Evolutionary conservation across 2,329 filamentous ascomycete genomes (phyloP).

Genomic region (Bipolaris sorokiniana): DNA sequence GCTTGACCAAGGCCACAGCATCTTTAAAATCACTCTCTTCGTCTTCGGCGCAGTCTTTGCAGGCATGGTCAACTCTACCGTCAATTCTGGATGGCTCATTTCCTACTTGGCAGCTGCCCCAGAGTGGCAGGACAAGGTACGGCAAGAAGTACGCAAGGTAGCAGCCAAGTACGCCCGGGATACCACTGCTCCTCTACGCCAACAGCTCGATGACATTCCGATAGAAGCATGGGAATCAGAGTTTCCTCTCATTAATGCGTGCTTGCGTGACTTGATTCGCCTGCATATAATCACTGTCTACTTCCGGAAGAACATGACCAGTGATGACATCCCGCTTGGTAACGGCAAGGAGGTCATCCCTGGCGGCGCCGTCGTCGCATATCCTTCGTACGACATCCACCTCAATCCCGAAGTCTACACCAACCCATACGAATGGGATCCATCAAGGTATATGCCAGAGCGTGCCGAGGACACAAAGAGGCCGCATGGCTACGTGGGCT

Average conservation of each 20-base stretch:
- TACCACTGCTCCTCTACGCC: conserved; percentile 40
- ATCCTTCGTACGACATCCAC: conserved; percentile 57
- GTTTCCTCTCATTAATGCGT: conserved; percentile 60
- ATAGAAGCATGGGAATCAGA: conserved; percentile 63
- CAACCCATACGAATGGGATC: conserved; percentile 59
- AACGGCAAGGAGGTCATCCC: conserved; percentile 58
- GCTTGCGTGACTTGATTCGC: conserved; percentile 61
- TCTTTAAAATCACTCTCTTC: conserved; percentile 55
- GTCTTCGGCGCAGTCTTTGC: conserved; percentile 62
- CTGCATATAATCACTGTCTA: conserved; percentile 56
- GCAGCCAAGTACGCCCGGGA: conserved; percentile 54
- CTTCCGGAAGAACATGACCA: conserved; percentile 60
- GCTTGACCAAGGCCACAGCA: conserved; percentile 59
- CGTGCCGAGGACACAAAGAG: conserved; percentile 55
- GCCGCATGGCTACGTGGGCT: conserved; percentile 45
- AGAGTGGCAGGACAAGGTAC: conserved; percentile 55
- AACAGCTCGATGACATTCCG: conserved; percentile 53
- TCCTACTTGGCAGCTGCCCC: conserved; percentile 44
- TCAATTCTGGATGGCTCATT: conserved; percentile 59
- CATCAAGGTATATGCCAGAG: conserved; percentile 55
- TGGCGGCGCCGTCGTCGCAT: conserved; percentile 54
- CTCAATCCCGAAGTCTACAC: conserved; percentile 57
- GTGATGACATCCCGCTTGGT: conserved; percentile 54
- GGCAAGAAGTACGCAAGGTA: conserved; percentile 56
- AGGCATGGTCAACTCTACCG: conserved; percentile 63